These are phyloP conservation scores for Auricularia sp. DNA, from an alignment of 768 basidiomycete genomes.

Conservation along the genomic window DNA sequence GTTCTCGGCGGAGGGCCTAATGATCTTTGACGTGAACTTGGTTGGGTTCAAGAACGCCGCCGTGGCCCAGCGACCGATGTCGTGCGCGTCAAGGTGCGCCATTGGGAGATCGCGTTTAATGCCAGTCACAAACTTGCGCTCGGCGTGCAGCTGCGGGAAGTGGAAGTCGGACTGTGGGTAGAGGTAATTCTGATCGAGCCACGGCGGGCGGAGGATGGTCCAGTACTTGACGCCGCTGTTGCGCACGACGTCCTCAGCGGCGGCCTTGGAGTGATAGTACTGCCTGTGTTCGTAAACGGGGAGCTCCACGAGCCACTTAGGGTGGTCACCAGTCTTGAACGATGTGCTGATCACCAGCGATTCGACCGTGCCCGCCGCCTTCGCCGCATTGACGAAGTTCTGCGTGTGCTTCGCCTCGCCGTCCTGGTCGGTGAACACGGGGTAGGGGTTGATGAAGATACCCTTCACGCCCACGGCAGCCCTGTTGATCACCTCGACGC, in stretches of 20 bases:
- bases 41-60: not conserved
- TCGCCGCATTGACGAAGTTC: not conserved
- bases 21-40: too few relatives aligned
- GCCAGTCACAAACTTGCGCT: not conserved
- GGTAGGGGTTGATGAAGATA: not conserved
- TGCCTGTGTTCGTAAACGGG: not conserved
- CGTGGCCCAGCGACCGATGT: not conserved
- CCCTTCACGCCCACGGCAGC: not conserved
- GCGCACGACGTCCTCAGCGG: not conserved
- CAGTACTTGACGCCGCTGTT: not conserved
- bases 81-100: not conserved
- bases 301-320: not conserved
- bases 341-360: not conserved
- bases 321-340: not conserved
- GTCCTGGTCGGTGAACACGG: not conserved
- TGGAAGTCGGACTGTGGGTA: not conserved
- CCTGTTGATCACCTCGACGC: not conserved
- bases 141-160: not conserved
- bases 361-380: not conserved
- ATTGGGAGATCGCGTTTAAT: not conserved
- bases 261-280: not conserved
- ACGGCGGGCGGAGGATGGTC: not conserved
- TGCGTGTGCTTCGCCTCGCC: not conserved
- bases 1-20: too few relatives aligned
- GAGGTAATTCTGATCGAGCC: not conserved